Conservation (phyloP, 441 rosid genomes). For the Macaranga tanarius region DNA sequence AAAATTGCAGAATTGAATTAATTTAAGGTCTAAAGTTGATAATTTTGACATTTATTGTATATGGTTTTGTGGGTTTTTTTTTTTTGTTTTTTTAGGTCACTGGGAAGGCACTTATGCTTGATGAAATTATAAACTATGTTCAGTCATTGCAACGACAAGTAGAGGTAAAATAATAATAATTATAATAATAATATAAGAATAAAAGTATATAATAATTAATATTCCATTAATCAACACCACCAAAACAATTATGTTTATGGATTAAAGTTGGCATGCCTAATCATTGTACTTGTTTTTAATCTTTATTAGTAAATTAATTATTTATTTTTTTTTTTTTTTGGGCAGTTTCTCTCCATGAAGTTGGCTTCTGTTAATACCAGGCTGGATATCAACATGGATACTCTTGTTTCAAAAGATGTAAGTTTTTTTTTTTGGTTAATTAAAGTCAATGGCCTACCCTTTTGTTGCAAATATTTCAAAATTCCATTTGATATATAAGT, state of each 20-base stretch:
- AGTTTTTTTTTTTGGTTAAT: slow-evolving; percentile 18
- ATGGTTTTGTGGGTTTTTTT: background rate
- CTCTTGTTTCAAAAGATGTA: slow-evolving; percentile 72
- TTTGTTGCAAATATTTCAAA: background rate
- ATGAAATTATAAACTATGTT: slow-evolving; percentile 92
- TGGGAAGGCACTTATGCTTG: slow-evolving; percentile 96
- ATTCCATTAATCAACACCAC: background rate
- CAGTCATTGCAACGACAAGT: slow-evolving; percentile 93
- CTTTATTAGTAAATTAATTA: background rate
- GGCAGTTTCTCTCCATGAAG: slow-evolving; percentile 91
- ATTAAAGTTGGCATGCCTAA: slow-evolving; percentile 15
- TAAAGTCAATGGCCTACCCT: slow-evolving; percentile 21
- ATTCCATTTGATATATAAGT: background rate
- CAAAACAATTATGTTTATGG: slow-evolving; percentile 18
- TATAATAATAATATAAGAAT: too few relatives aligned
- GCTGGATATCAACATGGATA: slow-evolving; percentile 60
- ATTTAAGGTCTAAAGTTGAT: background rate
- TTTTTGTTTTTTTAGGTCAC: slow-evolving; percentile 35
- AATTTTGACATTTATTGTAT: background rate
- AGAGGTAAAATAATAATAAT: slow-evolving; percentile 49
- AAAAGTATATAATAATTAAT: background rate
- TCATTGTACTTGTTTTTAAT: slow-evolving; percentile 12
- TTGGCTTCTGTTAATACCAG: slow-evolving; percentile 75
- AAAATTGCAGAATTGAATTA: background rate
- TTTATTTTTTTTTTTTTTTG: background rate